phyloP scores from a whole-genome alignment of 176 grass and related monocot species.

The Eragrostis curvula region DNA sequence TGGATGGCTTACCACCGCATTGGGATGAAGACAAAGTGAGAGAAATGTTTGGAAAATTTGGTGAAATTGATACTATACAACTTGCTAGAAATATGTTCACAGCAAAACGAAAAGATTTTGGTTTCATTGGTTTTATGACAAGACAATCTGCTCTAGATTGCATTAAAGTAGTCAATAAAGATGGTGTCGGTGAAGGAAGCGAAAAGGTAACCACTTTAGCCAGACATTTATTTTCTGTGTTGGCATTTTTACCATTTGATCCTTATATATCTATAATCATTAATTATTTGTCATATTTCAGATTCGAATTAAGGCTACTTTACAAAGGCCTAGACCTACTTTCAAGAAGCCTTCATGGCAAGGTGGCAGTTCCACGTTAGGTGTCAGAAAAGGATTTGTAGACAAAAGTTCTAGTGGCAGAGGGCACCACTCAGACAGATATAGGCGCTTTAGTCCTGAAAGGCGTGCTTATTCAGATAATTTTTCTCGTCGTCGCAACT shows the following conservation, averaged over 20 bases:
- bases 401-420: conserved; percentile 50
- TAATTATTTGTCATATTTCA: conserved; percentile 26
- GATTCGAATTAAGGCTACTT: conserved; percentile 55
- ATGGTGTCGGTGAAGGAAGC: conserved; percentile 51
- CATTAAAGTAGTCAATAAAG: conserved; percentile 60
- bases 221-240: background rate
- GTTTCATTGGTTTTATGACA: conserved; percentile 63
- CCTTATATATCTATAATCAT: background rate
- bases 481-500: background rate
- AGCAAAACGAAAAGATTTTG: conserved; percentile 70
- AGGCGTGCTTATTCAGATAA: conserved; percentile 40
- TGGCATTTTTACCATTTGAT: conserved; percentile 28
- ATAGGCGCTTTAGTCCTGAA: conserved; percentile 42
- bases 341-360: conserved; percentile 56
- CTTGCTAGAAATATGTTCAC: conserved; percentile 70
- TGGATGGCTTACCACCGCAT: conserved; percentile 68
- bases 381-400: conserved; percentile 57
- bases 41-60: conserved; percentile 60
- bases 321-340: conserved; percentile 59
- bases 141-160: conserved; percentile 70
- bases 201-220: conserved; percentile 51
- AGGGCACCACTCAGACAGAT: conserved; percentile 32
- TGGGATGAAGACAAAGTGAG: conserved; percentile 71
- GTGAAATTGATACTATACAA: conserved; percentile 71
- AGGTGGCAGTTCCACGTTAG: conserved; percentile 40